These are phyloP conservation scores for Trypanosoma boissoni DNA, from an alignment of 208 protist species.

Conservation along the genomic window DNA sequence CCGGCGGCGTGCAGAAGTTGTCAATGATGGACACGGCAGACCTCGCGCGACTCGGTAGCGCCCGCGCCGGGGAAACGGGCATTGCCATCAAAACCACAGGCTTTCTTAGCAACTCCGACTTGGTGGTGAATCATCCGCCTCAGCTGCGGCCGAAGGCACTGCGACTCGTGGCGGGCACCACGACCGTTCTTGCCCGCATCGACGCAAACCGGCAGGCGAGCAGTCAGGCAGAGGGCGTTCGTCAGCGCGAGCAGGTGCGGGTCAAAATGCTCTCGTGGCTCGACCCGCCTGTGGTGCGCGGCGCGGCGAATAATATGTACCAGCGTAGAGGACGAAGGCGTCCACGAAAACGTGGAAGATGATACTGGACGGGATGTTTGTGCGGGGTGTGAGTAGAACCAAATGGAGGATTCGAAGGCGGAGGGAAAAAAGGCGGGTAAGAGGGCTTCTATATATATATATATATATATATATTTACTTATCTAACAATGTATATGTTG, in stretches of 20 bases:
- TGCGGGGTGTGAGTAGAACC: background rate
- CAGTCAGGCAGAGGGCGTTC: conserved; percentile 69
- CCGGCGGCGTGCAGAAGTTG: conserved; percentile 68
- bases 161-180: conserved; percentile 58
- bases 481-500: too few relatives aligned
- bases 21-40: conserved; percentile 68
- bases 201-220: conserved; percentile 72
- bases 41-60: conserved; percentile 69
- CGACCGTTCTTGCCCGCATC: conserved; percentile 73
- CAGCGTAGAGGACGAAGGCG: conserved; percentile 74
- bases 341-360: conserved; percentile 19
- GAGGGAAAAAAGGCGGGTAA: background rate
- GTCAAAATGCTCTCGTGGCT: conserved; percentile 77
- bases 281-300: conserved; percentile 77
- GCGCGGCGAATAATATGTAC: conserved; percentile 86
- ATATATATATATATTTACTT: background rate
- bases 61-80: conserved; percentile 53
- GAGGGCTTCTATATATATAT: background rate
- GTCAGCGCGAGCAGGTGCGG: conserved; percentile 46
- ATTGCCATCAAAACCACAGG: conserved; percentile 77
- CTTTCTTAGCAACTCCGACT: conserved; percentile 84
- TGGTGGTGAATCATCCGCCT: conserved; percentile 76
- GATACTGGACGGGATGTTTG: background rate
- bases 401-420: background rate
- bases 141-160: conserved; percentile 84